Evolutionary conservation across 2,329 filamentous ascomycete species (phyloP), one percentile per base, ranked within the genome.

Genomic region (Xylaria sp.): DNA sequence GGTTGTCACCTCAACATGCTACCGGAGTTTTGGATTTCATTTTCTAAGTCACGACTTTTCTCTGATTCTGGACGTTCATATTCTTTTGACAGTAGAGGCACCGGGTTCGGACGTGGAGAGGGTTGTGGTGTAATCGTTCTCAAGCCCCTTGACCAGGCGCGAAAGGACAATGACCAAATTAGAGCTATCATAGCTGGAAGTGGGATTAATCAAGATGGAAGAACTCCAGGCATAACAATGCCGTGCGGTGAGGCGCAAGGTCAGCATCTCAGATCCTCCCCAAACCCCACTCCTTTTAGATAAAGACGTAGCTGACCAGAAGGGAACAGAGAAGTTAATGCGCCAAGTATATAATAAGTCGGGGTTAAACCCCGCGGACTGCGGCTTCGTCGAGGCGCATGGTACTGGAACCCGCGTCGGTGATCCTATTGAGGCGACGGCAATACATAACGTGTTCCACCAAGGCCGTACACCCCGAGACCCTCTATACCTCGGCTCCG

Each of bases 31-130:
- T 83, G 78, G 78, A 81, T 84, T 67, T 82, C 82, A 2, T 83
- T 83, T 67, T 82, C 82, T 21, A 83, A 82, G 35, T 82, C 79
- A 65, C 77, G 81, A 75, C 74, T 87, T 57, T 82, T 89, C 27
- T 86, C 85, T 1, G 82, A 86, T 35, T 82, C 83, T 0, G 86
- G 86, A 1, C 81, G 83, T 44, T 88, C 84, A 16, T 83, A 82
- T 59, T 85, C 85, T 35, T 87, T 84, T 71, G 87, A 87, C 71
- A 76, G 77, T 21, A 78, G 81, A 55, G 87, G 84, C 5, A 84
- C 84, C 47, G 90, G 90, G 0, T 92, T 89, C 71, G 88, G 84
- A 0, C 84, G 89, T 10, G 89, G 87, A 9, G 89, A 91, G 71
- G 89, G 88, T 3, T 83, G 85, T 23, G 86, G 81, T 6, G 81